Conservation (phyloP, 78 protist genomes). For the Chrysochromulina parva region DNA sequence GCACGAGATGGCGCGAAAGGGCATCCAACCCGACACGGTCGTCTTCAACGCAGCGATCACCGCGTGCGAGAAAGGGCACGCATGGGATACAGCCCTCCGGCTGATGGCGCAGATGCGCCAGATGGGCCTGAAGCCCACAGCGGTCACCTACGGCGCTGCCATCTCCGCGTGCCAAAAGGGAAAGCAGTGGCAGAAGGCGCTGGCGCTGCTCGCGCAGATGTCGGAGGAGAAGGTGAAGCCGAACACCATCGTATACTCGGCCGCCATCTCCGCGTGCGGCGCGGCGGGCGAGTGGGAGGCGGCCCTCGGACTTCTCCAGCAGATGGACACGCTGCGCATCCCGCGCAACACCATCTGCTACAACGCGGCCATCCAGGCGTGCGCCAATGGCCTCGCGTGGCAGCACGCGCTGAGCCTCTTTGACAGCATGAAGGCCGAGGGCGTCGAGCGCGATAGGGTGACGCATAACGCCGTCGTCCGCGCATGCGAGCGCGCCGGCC, state of each 20-base stretch:
- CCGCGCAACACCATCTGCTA: conserved; percentile 14
- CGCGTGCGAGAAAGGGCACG: neutral
- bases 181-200: neutral
- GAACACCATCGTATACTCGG: neutral
- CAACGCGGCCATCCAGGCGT: conserved; percentile 33
- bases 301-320: conserved; percentile 6
- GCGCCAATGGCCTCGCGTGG: neutral
- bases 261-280: conserved; percentile 26
- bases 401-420: neutral
- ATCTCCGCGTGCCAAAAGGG: conserved; percentile 35
- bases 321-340: neutral
- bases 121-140: neutral
- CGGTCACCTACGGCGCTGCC: neutral
- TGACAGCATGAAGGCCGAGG: neutral
- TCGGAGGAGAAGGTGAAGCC: neutral
- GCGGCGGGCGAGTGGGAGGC: neutral
- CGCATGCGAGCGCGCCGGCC: neutral
- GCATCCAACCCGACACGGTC: neutral
- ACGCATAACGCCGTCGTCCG: conserved; percentile 13
- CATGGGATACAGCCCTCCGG: neutral
- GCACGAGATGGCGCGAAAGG: neutral
- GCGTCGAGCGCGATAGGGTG: neutral
- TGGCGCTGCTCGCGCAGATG: neutral
- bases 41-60: conserved; percentile 1
- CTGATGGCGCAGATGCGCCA: neutral